Base-by-base conservation (phyloP, 139 green algal species). In the Chlamydomonas sphaeroides region DNA sequence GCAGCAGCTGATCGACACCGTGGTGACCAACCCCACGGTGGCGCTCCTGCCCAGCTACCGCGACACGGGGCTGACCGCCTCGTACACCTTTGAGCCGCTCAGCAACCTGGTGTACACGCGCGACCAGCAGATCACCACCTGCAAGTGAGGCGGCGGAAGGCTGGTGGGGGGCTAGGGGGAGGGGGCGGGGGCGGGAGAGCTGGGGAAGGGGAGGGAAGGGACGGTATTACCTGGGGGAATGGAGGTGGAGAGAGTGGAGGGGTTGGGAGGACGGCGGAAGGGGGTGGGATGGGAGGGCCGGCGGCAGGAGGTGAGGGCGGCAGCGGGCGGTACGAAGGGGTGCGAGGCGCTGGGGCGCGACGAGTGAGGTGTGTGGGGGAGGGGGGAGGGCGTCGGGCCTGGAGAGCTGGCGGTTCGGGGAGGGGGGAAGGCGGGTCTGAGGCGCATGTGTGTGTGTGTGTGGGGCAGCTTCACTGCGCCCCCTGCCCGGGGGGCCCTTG, bases 51-150 rank as follows among this genome's bases (percentile, higher is more conserved):
- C 90, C 41, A 87, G 70, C 18, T 90, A 90, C 83, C 86, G 93
- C 28, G 93, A 98, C 90, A 98, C 95, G 23, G 94, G 95, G 36
- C 84, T 98, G 38, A 93, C 87, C 30, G 93, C 96, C 36, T 90
- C 87, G 48, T 99, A 99, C 92, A 92, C 62, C 38, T 98, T 98
- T 80, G 83, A 97, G 89, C 96, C 96, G 3, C 90, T 98, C 53
- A 94, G 90, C 87, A 99, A 99, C 90, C 89, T 99, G 83, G 88
- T 98, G 41, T 99, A 98, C 91, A 98, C 95, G 32, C 91, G 96
- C 33, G 96, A 99, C 89, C 96, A 98, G 90, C 94, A 97, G 86
- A 95, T 99, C 82, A 98, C 95, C 20, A 98, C 94, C 0, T 91
- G 85, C 90, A 93, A 90, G 69, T 87, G 56, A 32, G 56, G 23